These are phyloP conservation scores for Durotheca rogersii DNA, from an alignment of 495 filamentous ascomycete species.

Conservation along the genomic window DNA sequence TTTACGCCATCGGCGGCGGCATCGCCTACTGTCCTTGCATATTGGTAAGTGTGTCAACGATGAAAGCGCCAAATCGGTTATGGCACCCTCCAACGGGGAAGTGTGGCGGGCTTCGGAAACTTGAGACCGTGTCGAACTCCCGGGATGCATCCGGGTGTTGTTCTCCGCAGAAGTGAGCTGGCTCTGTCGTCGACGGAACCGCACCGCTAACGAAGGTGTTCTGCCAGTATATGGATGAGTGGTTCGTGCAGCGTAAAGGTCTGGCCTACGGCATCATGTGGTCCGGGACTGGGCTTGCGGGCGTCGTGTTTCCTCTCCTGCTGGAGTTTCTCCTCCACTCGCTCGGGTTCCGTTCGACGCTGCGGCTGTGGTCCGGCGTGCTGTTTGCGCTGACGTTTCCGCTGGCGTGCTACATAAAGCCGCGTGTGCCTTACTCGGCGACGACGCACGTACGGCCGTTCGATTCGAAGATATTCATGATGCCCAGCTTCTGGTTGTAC, in stretches of 20 bases:
- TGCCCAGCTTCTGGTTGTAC: conserved; percentile 49
- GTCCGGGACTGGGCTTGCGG: conserved; percentile 49
- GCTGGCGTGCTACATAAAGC: conserved; percentile 56
- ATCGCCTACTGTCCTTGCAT: conserved; percentile 47
- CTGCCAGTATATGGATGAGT: conserved; percentile 46
- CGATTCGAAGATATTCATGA: conserved; percentile 46
- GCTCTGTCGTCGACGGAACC: not conserved
- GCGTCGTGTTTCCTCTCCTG: conserved; percentile 45
- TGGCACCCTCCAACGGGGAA: not conserved
- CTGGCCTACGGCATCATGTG: conserved; percentile 55
- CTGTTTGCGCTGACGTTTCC: conserved; percentile 48
- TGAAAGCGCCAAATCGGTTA: not conserved
- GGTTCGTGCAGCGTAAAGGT: conserved; percentile 52
- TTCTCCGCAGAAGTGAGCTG: not conserved
- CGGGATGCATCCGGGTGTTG: too few species aligned
- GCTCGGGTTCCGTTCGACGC: conserved; percentile 56
- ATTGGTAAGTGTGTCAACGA: conserved; percentile 19
- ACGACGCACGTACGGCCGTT: conserved; percentile 40
- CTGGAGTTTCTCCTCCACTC: conserved; percentile 42
- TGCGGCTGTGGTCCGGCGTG: conserved; percentile 48
- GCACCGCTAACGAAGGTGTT: conserved; percentile 11
- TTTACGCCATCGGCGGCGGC: conserved; percentile 47
- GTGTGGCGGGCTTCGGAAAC: not conserved
- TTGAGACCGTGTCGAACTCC: not conserved
- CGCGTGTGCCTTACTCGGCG: conserved; percentile 51